Base-by-base conservation (phyloP, 352 stramenopile species). In the Pythium dissimile region DNA sequence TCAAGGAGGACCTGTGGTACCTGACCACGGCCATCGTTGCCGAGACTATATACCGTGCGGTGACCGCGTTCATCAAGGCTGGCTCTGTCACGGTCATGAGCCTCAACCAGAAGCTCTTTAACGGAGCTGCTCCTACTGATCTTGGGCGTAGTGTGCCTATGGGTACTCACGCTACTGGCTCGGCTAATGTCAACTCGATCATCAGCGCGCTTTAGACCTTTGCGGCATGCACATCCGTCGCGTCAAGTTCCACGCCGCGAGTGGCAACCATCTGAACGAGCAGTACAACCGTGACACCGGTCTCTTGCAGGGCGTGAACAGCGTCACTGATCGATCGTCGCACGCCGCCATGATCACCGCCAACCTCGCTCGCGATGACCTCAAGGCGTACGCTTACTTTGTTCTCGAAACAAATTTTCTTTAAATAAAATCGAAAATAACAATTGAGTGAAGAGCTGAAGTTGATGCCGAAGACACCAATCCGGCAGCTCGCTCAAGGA, bases 281-380 rank as follows among this genome's bases (percentile, higher is more conserved):
- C 64, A 71, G 64, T 71, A 55, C 64, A 71, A 71, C 58, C 64
- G 64, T 54, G 44, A 67, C 37, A 62, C 64, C 43, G 64, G 64
- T 13, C 3, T 44, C 6, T 8, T 45, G 26, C 64, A 67, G 43
- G 64, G 64, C 44, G 63, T 71, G 51, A 71, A 62, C 52, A 57
- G 66, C 42, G 37, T 71, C 45, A 71, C 57, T n/a, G n/a, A n/a
- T n/a, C n/a, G n/a, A 38, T 71, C 58, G 64, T 71, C 64, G 41
- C 67, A 71, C 58, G 58, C 58, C 0, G 44, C 58, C 4, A 13
- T 71, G 11, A 61, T 71, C 58, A 55, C 58, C 11, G 31, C 31
- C 30, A 71, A 59, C 53, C 15, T 20, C 11, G 64, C 64, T 1
- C 64, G 64, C 24, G 53, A 71, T 15, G 64, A 71, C 47, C 59